Conservation (phyloP, 495 filamentous ascomycete genomes). For the Cairneyella variabilis region DNA sequence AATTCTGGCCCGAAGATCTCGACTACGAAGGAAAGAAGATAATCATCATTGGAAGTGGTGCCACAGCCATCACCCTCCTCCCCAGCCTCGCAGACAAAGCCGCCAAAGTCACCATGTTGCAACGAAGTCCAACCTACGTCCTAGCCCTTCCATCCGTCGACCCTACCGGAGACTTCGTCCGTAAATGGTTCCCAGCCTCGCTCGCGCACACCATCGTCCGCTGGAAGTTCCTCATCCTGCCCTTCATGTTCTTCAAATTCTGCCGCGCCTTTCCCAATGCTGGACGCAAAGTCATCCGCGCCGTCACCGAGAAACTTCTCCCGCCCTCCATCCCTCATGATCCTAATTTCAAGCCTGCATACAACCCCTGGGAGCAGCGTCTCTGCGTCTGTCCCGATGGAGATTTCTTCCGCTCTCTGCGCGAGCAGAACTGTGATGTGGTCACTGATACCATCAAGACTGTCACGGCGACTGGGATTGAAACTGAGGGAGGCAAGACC, state of each 20-base stretch:
- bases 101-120: constrained; percentile 50
- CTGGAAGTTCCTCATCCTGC: constrained; percentile 18
- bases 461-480: constrained; percentile 56
- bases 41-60: constrained; percentile 53
- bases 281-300: constrained; percentile 42
- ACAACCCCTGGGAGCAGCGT: constrained; percentile 72
- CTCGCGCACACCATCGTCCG: constrained; percentile 37
- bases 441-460: constrained; percentile 65
- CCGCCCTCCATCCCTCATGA: constrained; percentile 52
- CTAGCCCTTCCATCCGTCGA: constrained; percentile 44
- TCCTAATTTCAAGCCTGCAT: constrained; percentile 67
- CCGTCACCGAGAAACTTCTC: constrained; percentile 42
- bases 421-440: constrained; percentile 53
- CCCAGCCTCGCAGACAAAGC: constrained; percentile 48
- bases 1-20: constrained; percentile 56
- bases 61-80: constrained; percentile 54
- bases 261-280: constrained; percentile 52
- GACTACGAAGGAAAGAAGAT: constrained; percentile 48
- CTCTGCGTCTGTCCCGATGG: constrained; percentile 67
- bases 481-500: constrained; percentile 49
- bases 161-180: constrained; percentile 27
- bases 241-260: constrained; percentile 40
- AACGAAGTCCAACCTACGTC: constrained; percentile 56
- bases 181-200: constrained; percentile 39
- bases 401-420: constrained; percentile 66